Conservation (phyloP, 306 rosid species). For the Medicago truncatula region MtrunA17r5.0-ANR NC_053042.1:46206501-46207000, state of each 20-base stretch:
- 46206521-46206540: slow-evolving; percentile 74
- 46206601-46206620: slow-evolving; percentile 28
- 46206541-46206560: slow-evolving; percentile 93
- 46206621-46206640: slow-evolving; percentile 31
- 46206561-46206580: not conserved
- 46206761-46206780: slow-evolving; percentile 85
- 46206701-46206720: slow-evolving; percentile 90
- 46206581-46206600: slow-evolving; percentile 29
- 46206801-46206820: slow-evolving; percentile 93
- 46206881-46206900: slow-evolving; percentile 95
- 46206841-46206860: slow-evolving; percentile 77
- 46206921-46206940: slow-evolving; percentile 95
- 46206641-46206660: slow-evolving; percentile 80
- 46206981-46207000: not conserved
- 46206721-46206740: slow-evolving; percentile 94
- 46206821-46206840: slow-evolving; percentile 92
- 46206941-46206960: slow-evolving; percentile 58
- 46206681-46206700: slow-evolving; percentile 82
- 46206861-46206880: slow-evolving; percentile 81
- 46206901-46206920: slow-evolving; percentile 80
- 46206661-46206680: slow-evolving; percentile 94
- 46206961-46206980: not conserved
- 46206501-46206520: slow-evolving; percentile 82
- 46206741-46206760: slow-evolving; percentile 97
- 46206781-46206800: slow-evolving; percentile 83